phyloP scores from a whole-genome alignment of 495 filamentous ascomycete species.

The Penicillium mononematosum region DNA sequence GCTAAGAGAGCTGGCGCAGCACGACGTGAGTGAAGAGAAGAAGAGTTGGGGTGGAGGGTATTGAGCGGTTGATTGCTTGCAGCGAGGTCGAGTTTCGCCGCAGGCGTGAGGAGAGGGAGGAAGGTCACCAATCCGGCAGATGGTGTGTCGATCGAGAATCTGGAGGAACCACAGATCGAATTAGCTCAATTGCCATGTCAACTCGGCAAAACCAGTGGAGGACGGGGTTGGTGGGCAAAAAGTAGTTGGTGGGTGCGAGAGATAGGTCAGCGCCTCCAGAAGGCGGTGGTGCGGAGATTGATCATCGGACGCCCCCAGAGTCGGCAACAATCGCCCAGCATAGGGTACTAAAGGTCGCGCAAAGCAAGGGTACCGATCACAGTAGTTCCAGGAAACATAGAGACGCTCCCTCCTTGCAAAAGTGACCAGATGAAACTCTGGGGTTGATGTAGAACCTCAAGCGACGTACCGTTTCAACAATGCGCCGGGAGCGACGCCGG shows the following conservation, averaged over 20 bases:
- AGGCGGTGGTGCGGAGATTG: slow-evolving; percentile 51
- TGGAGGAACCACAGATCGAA: slow-evolving; percentile 18
- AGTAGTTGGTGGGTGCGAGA: slow-evolving; percentile 26
- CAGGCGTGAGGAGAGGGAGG: slow-evolving; percentile 23
- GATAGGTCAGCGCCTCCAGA: slow-evolving; percentile 33
- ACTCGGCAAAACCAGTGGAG: slow-evolving; percentile 1
- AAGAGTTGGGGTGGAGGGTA: slow-evolving; percentile 1
- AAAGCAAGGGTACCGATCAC: slow-evolving; percentile 12
- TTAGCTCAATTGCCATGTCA: slow-evolving; percentile 34
- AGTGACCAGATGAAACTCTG: slow-evolving; percentile 5
- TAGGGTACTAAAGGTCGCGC: slow-evolving; percentile 28
- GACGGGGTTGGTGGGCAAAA: slow-evolving; percentile 16
- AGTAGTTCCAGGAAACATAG: background rate
- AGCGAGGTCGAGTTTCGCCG: slow-evolving; percentile 18
- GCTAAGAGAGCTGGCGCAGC: slow-evolving; percentile 1
- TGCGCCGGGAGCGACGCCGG: slow-evolving; percentile 42
- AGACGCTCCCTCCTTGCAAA: background rate
- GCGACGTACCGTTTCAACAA: slow-evolving; percentile 47
- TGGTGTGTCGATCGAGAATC: slow-evolving; percentile 13
- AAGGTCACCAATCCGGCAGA: slow-evolving; percentile 23
- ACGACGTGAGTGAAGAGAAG: slow-evolving; percentile 4
- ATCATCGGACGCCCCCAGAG: slow-evolving; percentile 42
- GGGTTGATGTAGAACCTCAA: slow-evolving; percentile 22
- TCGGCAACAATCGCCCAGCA: slow-evolving; percentile 25
- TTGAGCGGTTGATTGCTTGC: slow-evolving; percentile 15